phyloP scores from a whole-genome alignment of 495 filamentous ascomycete species.

The Talaromyces borbonicus region DNA sequence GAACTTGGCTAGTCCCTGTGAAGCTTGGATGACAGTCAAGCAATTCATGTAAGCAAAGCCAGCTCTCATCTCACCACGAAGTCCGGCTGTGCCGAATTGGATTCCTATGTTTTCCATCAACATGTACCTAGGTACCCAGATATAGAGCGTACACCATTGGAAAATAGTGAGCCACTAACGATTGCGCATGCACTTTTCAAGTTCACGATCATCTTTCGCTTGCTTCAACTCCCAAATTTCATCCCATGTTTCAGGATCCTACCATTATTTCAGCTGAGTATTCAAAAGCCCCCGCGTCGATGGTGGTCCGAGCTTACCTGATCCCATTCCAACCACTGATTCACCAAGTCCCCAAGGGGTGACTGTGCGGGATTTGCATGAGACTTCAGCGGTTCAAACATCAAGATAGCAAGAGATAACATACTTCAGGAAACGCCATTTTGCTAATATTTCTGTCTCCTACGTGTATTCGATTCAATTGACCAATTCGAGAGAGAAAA shows the following conservation, averaged over 20 bases:
- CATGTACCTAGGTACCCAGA: no score
- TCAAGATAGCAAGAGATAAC: background rate
- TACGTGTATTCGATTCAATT: background rate
- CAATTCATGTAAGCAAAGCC: conserved; percentile 63
- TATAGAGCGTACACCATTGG: background rate
- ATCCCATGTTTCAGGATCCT: conserved; percentile 46
- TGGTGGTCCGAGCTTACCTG: conserved; percentile 31
- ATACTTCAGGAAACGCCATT: background rate
- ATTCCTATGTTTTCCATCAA: conserved; percentile 48
- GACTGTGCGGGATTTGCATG: background rate
- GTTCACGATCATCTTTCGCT: conserved; percentile 35
- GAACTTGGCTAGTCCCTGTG: conserved; percentile 59
- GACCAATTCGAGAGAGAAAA: background rate
- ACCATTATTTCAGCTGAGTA: background rate
- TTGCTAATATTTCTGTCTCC: background rate
- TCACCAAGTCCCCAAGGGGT: conserved; percentile 13
- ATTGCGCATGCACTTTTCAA: conserved; percentile 46
- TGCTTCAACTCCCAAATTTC: conserved; percentile 50
- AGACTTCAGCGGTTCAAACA: background rate
- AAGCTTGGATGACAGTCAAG: conserved; percentile 62
- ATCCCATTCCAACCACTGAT: conserved; percentile 57
- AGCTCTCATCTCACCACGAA: conserved; percentile 60
- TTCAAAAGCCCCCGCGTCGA: no score
- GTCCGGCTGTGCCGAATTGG: conserved; percentile 61
- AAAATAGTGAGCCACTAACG: conserved; percentile 26